Percentiles rank a stretch among this genome's conserved stretches.
These are phyloP conservation scores for Colletotrichum sublineola DNA, from an alignment of 2,329 filamentous ascomycete species.

Conservation along the genomic window DNA sequence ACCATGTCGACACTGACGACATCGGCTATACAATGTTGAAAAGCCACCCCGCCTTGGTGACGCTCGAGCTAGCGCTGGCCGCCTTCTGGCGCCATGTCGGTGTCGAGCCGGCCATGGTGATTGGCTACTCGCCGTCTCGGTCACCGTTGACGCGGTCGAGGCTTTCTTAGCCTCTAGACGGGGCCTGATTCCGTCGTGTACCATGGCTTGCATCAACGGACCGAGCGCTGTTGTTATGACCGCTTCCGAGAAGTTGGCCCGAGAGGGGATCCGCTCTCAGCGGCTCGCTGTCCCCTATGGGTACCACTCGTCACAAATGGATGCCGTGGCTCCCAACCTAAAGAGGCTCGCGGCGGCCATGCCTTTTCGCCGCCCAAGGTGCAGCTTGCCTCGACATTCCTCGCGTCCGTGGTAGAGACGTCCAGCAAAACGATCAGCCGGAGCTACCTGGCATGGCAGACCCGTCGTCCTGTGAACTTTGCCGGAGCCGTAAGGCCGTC, in stretches of 20 bases:
- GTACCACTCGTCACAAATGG: too few species aligned
- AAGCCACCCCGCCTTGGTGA: not conserved
- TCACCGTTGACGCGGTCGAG: not conserved
- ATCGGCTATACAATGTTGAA: too few species aligned
- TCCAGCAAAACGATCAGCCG: not conserved
- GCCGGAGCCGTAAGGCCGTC: not conserved
- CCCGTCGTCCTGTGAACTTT: constrained; percentile 1
- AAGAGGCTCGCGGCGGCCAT: too few species aligned
- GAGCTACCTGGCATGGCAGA: constrained; percentile 2
- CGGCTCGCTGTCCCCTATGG: too few species aligned
- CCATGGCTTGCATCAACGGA: not conserved
- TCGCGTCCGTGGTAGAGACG: not conserved
- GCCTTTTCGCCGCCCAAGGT: too few species aligned
- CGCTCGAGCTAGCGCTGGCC: constrained; percentile 49
- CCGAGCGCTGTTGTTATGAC: not conserved
- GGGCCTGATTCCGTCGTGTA: not conserved
- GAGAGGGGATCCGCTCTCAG: too few species aligned
- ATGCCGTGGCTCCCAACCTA: too few species aligned
- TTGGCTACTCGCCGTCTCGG: constrained; percentile 31
- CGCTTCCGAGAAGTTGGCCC: too few species aligned
- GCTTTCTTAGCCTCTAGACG: not conserved
- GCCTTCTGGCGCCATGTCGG: constrained; percentile 45
- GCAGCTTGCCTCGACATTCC: too few species aligned
- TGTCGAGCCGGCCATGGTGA: constrained; percentile 48
- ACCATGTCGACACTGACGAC: not conserved